Evolutionary conservation across 768 basidiomycete genomes (phyloP).

Genomic region (Hericium rajendrae): DNA sequence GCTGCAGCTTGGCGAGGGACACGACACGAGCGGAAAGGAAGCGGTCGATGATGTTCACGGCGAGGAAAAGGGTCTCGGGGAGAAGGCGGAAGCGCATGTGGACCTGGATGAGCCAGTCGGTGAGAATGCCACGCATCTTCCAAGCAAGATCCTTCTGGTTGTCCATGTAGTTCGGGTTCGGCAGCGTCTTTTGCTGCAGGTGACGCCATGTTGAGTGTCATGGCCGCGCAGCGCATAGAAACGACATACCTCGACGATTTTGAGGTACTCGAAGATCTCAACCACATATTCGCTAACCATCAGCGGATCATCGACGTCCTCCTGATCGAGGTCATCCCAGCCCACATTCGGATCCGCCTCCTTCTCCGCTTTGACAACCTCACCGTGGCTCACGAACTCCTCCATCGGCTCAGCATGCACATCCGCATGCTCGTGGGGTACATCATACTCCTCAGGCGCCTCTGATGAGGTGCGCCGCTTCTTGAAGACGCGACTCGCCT

Average conservation of each 20-base stretch:
- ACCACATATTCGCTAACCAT: conserved; percentile 97
- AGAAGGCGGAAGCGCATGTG: conserved; percentile 79
- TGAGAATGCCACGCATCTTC: conserved; percentile 82
- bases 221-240: conserved; percentile 5
- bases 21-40: conserved; percentile 52
- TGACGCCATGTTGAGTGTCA: conserved; percentile 1
- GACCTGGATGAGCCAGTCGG: conserved; percentile 91
- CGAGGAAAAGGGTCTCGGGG: conserved; percentile 87
- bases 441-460: conserved; percentile 32
- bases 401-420: conserved; percentile 35
- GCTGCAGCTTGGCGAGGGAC: conserved; percentile 53
- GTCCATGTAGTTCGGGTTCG: conserved; percentile 79
- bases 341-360: conserved; percentile 59
- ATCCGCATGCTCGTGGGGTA: conserved; percentile 28
- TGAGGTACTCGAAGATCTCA: conserved; percentile 91
- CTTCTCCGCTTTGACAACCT: conserved; percentile 30
- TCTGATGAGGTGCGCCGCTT: conserved; percentile 70
- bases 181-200: conserved; percentile 61
- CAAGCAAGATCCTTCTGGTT: conserved; percentile 76
- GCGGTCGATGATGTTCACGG: conserved; percentile 71
- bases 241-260: conserved; percentile 61
- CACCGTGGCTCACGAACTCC: conserved; percentile 19
- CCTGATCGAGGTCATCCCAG: conserved; percentile 91
- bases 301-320: conserved; percentile 86
- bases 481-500: conserved; percentile 54